Conservation (phyloP, 441 rosid genomes). For the California macrophylla region DNA sequence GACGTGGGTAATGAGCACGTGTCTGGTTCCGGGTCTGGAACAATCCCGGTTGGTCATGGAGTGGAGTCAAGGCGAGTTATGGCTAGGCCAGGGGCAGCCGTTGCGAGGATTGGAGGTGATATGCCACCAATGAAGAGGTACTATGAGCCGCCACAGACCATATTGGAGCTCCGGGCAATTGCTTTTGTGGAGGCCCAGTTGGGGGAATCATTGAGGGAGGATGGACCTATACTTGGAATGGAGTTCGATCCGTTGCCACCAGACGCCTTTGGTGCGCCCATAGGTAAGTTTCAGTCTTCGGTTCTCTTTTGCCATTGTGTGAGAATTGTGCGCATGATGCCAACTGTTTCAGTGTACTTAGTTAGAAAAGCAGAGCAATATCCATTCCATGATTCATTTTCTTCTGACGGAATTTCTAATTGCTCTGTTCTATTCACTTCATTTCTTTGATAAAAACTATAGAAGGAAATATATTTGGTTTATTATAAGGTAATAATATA, state of each 20-base stretch:
- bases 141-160: conserved; percentile 51
- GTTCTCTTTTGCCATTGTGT: not conserved
- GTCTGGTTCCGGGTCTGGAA: conserved; percentile 58
- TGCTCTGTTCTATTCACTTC: not conserved
- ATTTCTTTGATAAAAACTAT: not conserved
- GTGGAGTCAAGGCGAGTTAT: conserved; percentile 27
- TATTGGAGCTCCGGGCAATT: conserved; percentile 72
- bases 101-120: conserved; percentile 39
- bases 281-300: conserved; percentile 35
- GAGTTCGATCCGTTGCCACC: conserved; percentile 97
- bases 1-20: conserved; percentile 43
- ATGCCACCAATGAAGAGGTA: conserved; percentile 37
- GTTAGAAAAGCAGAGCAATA: not conserved
- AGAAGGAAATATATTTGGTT: not conserved
- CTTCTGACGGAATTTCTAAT: not conserved
- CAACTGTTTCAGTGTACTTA: not conserved
- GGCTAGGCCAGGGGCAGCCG: conserved; percentile 23
- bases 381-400: not conserved
- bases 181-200: conserved; percentile 87
- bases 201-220: conserved; percentile 89
- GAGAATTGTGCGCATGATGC: conserved; percentile 4
- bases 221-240: conserved; percentile 92
- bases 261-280: conserved; percentile 78
- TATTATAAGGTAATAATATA: not conserved
- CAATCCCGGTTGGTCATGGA: conserved; percentile 44